Conservation (phyloP, 1,284 basidiomycete genomes). For the Ganoderma leucocontextum region DNA sequence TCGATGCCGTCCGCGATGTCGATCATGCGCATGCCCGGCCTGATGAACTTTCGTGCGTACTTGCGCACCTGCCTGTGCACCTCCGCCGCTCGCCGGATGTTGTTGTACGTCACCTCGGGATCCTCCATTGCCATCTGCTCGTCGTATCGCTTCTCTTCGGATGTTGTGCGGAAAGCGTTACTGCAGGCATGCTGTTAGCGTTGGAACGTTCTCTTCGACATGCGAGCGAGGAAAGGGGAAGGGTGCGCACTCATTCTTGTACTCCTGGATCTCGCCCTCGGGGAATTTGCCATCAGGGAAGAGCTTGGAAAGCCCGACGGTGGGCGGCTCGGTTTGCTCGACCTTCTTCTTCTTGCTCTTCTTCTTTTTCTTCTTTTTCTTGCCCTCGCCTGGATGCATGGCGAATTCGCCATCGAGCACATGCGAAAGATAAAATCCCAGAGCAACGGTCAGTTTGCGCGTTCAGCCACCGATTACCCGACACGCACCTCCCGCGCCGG, state of each 20-base stretch:
- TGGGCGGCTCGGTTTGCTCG: slow-evolving; percentile 93
- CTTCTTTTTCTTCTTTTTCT: slow-evolving; percentile 92
- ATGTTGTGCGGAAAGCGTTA: slow-evolving; percentile 88
- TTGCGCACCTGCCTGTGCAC: slow-evolving; percentile 95
- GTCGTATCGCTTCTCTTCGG: slow-evolving; percentile 88
- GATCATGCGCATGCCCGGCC: slow-evolving; percentile 94
- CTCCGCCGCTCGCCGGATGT: slow-evolving; percentile 92
- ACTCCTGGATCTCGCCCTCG: slow-evolving; percentile 91
- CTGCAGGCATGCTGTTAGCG: slow-evolving; percentile 49
- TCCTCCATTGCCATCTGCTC: slow-evolving; percentile 85
- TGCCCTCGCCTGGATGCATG: slow-evolving; percentile 40
- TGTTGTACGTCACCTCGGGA: slow-evolving; percentile 85
- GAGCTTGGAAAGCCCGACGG: slow-evolving; percentile 89
- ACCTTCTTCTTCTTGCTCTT: slow-evolving; percentile 87
- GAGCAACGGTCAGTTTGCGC: not conserved
- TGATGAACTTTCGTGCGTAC: slow-evolving; percentile 85
- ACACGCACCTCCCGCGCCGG: slow-evolving; percentile 33
- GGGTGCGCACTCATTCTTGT: slow-evolving; percentile 83
- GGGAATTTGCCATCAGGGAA: slow-evolving; percentile 90
- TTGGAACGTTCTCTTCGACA: not conserved
- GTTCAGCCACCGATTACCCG: not conserved
- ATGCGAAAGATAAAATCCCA: not conserved
- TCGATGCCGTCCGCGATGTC: slow-evolving; percentile 97
- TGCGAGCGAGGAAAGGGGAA: slow-evolving; percentile 19
- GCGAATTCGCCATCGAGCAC: not conserved